Evolutionary conservation across 345 rosid species (phyloP).

Genomic region (Eucalyptus camaldulensis): DNA sequence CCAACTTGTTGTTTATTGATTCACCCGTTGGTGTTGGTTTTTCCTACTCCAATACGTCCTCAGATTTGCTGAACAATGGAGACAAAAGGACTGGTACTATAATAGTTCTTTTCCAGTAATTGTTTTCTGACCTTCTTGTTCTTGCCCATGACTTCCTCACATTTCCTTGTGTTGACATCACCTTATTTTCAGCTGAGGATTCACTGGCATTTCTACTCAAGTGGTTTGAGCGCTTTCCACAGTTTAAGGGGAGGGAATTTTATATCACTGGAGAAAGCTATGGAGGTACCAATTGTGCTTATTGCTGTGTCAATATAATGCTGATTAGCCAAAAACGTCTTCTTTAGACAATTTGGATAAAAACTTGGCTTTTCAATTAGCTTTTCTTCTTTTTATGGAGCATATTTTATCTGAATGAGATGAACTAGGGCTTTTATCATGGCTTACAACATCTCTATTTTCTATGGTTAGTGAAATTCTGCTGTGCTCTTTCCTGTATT

Average conservation of each 20-base stretch:
- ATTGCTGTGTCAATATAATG: background rate
- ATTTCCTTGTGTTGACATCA: background rate
- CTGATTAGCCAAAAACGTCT: background rate
- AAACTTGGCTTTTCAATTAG: background rate
- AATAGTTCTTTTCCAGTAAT: background rate
- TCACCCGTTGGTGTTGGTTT: slow-evolving; percentile 94
- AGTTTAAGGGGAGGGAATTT: slow-evolving; percentile 80
- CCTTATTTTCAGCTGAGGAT: slow-evolving; percentile 51
- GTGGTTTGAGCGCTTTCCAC: slow-evolving; percentile 91
- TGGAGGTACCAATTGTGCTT: slow-evolving; percentile 32
- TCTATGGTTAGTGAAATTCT: background rate
- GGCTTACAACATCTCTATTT: background rate
- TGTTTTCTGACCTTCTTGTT: background rate
- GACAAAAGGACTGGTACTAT: slow-evolving; percentile 45
- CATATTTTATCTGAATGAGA: background rate
- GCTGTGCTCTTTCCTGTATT: background rate
- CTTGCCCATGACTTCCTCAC: background rate
- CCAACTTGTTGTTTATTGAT: slow-evolving; percentile 77
- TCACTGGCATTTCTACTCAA: slow-evolving; percentile 59
- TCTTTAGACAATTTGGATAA: background rate
- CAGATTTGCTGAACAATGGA: slow-evolving; percentile 29
- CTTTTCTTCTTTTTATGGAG: background rate
- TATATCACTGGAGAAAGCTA: slow-evolving; percentile 88
- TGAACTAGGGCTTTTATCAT: background rate
- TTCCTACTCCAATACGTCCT: slow-evolving; percentile 81